Base-by-base conservation (phyloP, 2,329 filamentous ascomycete genomes). In the Trichoderma arundinaceum region DNA sequence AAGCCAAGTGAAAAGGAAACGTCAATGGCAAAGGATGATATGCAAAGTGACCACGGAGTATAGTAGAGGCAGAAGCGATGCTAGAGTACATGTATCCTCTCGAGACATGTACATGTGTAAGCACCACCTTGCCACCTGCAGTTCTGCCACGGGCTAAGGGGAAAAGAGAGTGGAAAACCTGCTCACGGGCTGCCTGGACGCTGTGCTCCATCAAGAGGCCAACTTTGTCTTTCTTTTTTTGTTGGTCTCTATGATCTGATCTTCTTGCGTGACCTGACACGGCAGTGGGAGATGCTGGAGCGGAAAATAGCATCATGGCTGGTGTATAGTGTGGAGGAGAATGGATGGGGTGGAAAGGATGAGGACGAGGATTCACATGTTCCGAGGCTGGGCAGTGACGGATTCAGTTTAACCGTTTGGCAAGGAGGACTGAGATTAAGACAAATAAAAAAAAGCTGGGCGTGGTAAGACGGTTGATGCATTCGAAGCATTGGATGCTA, bases 171-270 rank as follows among this genome's bases (percentile, higher is more conserved):
- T 10, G n/a, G n/a, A 17, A 32, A 32, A 32, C 8, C 7, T 19
- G 46, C 35, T 38, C 35, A 38, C 35, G 35, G 35, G 35, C 35
- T 7, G 7, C 7, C 10, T 38, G 3, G 10, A 8, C 35, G 35
- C 35, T 38, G 7, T 38, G 35, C 35, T 38, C 35, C 35, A 38
- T 38, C 35, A 8, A 38, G 2, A 35, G 15, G 4, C 32, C 19
- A 32, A 32, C 9, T n/a, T 32, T 28, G 2, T 17, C 6, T 35
- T 2, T 52, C 15, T 53, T 15, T 13, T 54, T 54, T 54, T 54
- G 32, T 54, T 54, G 49, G 49, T 15, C 49, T 52, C 28, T 35
- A 15, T 52, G 49, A 33, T 17, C 49, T 52, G 49, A 52, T 52
- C 32, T 28, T 17, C 15, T 38, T 52, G 49, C 12, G 49, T 49